Evolutionary conservation across 495 filamentous ascomycete genomes (phyloP).

Genomic region (Immersiella caudata): DNA sequence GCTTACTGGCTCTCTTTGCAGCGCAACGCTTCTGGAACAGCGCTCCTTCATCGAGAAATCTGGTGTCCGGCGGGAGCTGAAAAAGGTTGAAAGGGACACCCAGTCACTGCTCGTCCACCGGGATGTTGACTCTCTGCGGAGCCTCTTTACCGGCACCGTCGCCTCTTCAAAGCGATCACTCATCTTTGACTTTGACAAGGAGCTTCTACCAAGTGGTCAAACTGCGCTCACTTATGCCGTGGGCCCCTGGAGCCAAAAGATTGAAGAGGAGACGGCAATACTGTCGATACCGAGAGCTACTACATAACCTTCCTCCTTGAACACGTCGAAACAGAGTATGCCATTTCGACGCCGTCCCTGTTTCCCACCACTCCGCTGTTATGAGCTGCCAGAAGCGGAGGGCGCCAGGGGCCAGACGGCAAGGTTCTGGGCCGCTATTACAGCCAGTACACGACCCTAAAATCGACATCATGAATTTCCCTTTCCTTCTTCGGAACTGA

Average conservation of each 20-base stretch:
- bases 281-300: no score
- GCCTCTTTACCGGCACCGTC: conserved; percentile 6
- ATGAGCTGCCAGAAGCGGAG: background rate
- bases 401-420: no score
- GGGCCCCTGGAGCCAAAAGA: background rate
- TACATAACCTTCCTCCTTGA: no score
- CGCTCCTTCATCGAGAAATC: conserved; percentile 13
- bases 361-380: background rate
- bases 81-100: conserved; percentile 17
- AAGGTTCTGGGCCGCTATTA: no score
- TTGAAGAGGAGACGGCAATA: no score
- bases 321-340: background rate
- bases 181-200: conserved; percentile 24
- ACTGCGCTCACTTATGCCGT: background rate
- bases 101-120: conserved; percentile 23
- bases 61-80: conserved; percentile 10
- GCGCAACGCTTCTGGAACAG: conserved; percentile 15
- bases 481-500: no score
- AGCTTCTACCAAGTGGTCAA: conserved; percentile 16
- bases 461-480: no score
- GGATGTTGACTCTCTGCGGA: conserved; percentile 21
- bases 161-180: conserved; percentile 9
- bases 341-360: background rate
- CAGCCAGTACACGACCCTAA: no score
- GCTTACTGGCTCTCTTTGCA: no score